Percentiles rank a stretch among this genome's conserved stretches.
phyloP scores from a whole-genome alignment of 352 stramenopile genomes.

The Phytophthora sojae region DNA sequence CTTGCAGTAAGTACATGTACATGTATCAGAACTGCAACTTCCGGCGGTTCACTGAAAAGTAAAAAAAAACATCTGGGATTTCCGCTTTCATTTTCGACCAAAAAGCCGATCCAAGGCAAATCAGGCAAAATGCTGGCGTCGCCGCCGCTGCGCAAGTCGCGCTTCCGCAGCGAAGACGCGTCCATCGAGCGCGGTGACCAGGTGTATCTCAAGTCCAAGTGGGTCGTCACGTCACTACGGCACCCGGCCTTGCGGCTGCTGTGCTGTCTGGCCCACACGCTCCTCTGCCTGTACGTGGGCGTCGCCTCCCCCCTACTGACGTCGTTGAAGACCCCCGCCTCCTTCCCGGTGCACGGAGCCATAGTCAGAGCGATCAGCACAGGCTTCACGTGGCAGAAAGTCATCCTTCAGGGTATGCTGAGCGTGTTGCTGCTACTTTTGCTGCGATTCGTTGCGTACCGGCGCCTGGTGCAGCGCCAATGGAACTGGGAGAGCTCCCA shows the following conservation, averaged over 20 bases:
- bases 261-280: conserved; percentile 41
- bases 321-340: conserved; percentile 34
- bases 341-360: conserved; percentile 54
- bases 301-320: conserved; percentile 52
- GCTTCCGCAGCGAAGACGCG: conserved; percentile 8
- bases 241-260: conserved; percentile 48
- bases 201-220: conserved; percentile 48
- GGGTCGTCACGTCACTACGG: conserved; percentile 51
- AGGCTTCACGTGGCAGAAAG: conserved; percentile 35
- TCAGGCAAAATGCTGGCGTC: conserved; percentile 10
- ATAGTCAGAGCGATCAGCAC: conserved; percentile 31
- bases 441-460: conserved; percentile 54
- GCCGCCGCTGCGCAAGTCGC: conserved; percentile 10
- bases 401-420: conserved; percentile 42
- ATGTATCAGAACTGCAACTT: no score
- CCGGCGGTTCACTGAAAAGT: no score
- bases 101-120: not conserved
- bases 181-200: conserved; percentile 11
- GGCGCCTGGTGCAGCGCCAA: conserved; percentile 38
- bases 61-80: no score
- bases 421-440: conserved; percentile 30
- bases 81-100: not conserved
- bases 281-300: conserved; percentile 47
- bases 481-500: conserved; percentile 61
- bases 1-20: not conserved